Evolutionary conservation across 257 asterid species (phyloP).

Genomic region (Gardenia jasminoides): DNA sequence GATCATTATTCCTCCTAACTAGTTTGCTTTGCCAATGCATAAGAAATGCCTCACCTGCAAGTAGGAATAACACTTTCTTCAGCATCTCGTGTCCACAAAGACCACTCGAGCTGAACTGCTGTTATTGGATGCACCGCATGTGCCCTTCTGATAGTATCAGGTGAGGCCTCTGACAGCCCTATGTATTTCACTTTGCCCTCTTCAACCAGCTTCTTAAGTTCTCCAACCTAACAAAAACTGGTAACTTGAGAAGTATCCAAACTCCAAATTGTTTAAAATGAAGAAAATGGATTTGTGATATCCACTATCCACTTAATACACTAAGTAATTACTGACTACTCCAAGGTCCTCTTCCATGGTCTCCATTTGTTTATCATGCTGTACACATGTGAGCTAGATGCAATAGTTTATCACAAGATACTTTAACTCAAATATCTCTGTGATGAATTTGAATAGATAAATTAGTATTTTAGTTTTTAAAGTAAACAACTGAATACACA

Average conservation of each 20-base stretch:
- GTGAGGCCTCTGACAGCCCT: constrained; percentile 31
- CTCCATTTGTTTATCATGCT: background rate
- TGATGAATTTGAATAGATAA: no score
- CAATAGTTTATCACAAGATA: background rate
- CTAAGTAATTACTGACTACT: no score
- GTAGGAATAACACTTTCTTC: constrained; percentile 31
- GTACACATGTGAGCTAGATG: background rate
- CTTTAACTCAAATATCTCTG: background rate
- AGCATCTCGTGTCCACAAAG: constrained; percentile 30
- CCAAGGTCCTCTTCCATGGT: no score
- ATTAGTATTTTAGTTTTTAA: no score
- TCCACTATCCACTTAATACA: background rate
- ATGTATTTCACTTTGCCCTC: constrained; percentile 30
- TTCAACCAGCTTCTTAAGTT: constrained; percentile 28
- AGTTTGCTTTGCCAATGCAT: background rate
- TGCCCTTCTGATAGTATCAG: constrained; percentile 34
- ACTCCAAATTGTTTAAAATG: background rate
- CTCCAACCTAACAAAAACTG: constrained; percentile 18
- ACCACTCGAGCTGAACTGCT: constrained; percentile 33
- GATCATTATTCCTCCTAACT: no score
- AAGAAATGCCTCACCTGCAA: constrained; percentile 21
- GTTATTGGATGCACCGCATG: constrained; percentile 32
- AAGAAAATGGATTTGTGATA: background rate
- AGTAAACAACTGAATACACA: background rate
- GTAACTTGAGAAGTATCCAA: background rate